A percentile compares a stretch with the other conserved stretches of the same genome.
phyloP scores from a whole-genome alignment of 2,329 filamentous ascomycete genomes.

The Aspergillus tubingensis region DNA sequence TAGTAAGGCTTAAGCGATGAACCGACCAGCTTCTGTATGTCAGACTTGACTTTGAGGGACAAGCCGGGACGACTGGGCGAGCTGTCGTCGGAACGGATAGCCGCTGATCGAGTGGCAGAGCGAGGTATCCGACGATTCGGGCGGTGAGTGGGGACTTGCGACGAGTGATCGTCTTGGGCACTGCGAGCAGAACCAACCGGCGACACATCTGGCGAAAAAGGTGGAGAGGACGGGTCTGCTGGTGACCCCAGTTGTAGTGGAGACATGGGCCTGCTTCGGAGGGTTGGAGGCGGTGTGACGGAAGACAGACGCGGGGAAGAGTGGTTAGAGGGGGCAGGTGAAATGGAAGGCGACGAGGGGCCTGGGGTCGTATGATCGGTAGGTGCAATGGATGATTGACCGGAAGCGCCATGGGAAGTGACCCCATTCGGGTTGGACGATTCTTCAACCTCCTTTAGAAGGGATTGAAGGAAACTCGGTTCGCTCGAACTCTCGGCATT shows the following conservation, averaged over 20 bases:
- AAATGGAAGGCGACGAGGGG: conserved; percentile 46
- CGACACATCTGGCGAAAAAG: conserved; percentile 72
- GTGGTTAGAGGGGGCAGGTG: conserved; percentile 42
- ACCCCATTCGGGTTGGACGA: conserved; percentile 38
- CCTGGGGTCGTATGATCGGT: conserved; percentile 42
- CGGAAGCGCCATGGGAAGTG: conserved; percentile 34
- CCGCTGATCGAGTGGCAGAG: conserved; percentile 21
- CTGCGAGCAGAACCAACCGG: conserved; percentile 57
- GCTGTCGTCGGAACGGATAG: conserved; percentile 57
- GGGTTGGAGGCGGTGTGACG: conserved; percentile 41
- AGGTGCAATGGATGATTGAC: conserved; percentile 38
- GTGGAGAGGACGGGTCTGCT: conserved; percentile 32
- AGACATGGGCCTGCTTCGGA: conserved; percentile 37
- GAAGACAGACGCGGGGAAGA: conserved; percentile 44
- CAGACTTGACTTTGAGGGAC: conserved; percentile 81
- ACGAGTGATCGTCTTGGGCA: conserved; percentile 13
- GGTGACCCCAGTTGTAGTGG: conserved; percentile 39
- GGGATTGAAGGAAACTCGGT: conserved; percentile 80
- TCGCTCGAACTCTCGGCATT: conserved; percentile 49
- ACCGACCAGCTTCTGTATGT: conserved; percentile 85
- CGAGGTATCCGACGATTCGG: conserved; percentile 30
- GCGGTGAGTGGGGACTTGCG: conserved; percentile 17
- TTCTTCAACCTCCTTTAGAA: conserved; percentile 83
- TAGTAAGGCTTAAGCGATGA: conserved; percentile 80
- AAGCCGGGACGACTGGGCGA: conserved; percentile 69